phyloP scores from a whole-genome alignment of 2,329 filamentous ascomycete species.

The Thielaviopsis cerberus region DNA sequence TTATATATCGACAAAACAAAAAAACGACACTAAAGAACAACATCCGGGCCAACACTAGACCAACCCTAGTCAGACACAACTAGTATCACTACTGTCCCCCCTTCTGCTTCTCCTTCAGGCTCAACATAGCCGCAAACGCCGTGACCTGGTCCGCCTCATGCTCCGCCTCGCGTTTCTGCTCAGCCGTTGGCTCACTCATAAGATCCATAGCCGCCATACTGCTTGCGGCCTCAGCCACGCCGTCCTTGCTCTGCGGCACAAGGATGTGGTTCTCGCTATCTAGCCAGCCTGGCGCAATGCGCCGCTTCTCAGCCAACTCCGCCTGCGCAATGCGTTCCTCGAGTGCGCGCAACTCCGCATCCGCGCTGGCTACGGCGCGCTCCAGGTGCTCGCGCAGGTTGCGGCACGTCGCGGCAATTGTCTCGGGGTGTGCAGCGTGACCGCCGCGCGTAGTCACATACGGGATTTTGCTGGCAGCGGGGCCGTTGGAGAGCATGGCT shows the following conservation, averaged over 20 bases:
- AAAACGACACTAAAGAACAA: not conserved
- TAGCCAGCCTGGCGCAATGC: constrained; percentile 64
- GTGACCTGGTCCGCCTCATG: constrained; percentile 26
- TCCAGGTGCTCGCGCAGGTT: constrained; percentile 60
- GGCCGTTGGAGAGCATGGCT: constrained; percentile 16
- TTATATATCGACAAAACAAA: not conserved
- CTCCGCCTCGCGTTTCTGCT: constrained; percentile 1
- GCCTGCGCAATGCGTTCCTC: constrained; percentile 45
- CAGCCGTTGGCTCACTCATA: constrained; percentile 11
- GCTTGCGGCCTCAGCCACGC: constrained; percentile 12
- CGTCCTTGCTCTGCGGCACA: constrained; percentile 40
- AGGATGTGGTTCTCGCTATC: constrained; percentile 54
- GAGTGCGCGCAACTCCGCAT: constrained; percentile 48
- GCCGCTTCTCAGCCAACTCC: constrained; percentile 61
- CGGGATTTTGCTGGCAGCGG: constrained; percentile 20
- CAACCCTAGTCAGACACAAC: not conserved
- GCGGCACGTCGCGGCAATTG: constrained; percentile 66
- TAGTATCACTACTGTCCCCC: not conserved
- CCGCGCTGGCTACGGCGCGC: constrained; percentile 48
- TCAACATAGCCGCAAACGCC: constrained; percentile 8
- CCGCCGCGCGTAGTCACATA: constrained; percentile 67
- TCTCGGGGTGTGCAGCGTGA: constrained; percentile 68
- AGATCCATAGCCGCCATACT: constrained; percentile 21
- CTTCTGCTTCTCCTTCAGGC: constrained; percentile 8
- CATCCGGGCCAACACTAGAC: not conserved